Evolutionary conservation across 2,329 filamentous ascomycete genomes (phyloP), one percentile per base, ranked within the genome.

Genomic region (Sporothrix brasiliensis): DNA sequence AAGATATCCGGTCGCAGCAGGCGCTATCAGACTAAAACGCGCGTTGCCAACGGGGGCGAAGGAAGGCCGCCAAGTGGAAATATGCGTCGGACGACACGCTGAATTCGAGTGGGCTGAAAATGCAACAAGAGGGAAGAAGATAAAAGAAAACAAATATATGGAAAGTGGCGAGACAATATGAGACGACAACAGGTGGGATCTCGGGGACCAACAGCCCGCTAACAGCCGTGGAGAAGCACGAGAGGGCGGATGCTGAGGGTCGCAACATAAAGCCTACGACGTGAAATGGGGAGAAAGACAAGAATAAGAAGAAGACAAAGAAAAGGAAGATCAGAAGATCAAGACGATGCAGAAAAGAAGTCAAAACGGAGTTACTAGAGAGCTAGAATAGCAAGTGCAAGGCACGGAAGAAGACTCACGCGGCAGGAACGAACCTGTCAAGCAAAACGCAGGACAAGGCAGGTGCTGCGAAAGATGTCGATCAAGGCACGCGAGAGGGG

Each of bases 401-500:
- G 53, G 16, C 14, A 56, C 30, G 21, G 19, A 24, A 58, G 14
- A 39, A 58, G 41, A 60, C 53, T 49, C 39, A 34, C 13, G 39
- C 39, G 67, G 67, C n/a, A 68, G 39, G 52, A 50, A 34, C 53
- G 52, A 69, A 49, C 34, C 39, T 34, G 63, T 24, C 63, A 52
- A 21, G 56, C 41, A 63, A 69, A 27, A 63, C 68, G 49, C 56
- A 63, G 44, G 58, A n/a, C 58, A 21, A 65, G 52, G 52, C 66
- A 50, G 14, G 52, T 34, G n/a, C 61, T 39, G 34, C 19, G 34
- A 68, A 21, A 56, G 66, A 52, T 34, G 49, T 24, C 24, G 52
- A 9, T 11, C 41, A 47, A 49, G 66, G 30, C 66, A 68, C 66
- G 66, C 66, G 66, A 68, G 66, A 58, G 66, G 66, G 66, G 66